Evolutionary conservation across 768 basidiomycete species (phyloP).

Genomic region (Mycena galericulata): DNA sequence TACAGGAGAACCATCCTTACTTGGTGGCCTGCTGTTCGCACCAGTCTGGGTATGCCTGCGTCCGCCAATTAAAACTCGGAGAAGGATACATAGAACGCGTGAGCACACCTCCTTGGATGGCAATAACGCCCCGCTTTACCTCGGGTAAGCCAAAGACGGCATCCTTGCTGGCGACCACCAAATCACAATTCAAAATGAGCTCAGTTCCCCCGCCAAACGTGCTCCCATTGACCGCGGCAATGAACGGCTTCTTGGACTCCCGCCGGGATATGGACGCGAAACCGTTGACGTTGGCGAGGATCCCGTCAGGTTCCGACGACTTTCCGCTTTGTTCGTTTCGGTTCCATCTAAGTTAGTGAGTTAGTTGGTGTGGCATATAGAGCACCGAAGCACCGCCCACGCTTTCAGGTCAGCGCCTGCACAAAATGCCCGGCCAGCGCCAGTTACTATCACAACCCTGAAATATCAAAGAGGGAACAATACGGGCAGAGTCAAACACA

Average conservation of each 20-base stretch:
- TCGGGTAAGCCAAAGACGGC: slow-evolving; percentile 83
- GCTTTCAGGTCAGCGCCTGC: slow-evolving; percentile 84
- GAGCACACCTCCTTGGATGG: slow-evolving; percentile 71
- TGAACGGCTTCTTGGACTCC: slow-evolving; percentile 75
- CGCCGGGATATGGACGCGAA: slow-evolving; percentile 83
- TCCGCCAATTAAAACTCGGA: slow-evolving; percentile 2
- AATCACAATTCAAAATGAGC: slow-evolving; percentile 80
- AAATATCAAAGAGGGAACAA: slow-evolving; percentile 15
- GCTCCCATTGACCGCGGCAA: slow-evolving; percentile 85
- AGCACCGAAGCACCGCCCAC: slow-evolving; percentile 53
- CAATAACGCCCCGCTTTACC: slow-evolving; percentile 82
- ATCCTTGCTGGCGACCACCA: slow-evolving; percentile 75
- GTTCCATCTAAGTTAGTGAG: slow-evolving; percentile 65
- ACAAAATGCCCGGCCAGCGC: slow-evolving; percentile 79
- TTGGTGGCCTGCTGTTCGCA: slow-evolving; percentile 79
- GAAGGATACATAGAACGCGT: neutral
- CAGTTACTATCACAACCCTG: slow-evolving; percentile 84
- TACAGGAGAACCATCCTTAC: slow-evolving; percentile 50
- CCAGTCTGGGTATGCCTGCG: slow-evolving; percentile 75
- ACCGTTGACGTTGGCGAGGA: slow-evolving; percentile 60
- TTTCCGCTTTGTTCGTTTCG: slow-evolving; percentile 58
- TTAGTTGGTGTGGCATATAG: slow-evolving; percentile 5
- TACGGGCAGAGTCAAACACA: slow-evolving; percentile 45
- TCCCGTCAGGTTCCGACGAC: slow-evolving; percentile 56
- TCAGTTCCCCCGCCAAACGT: slow-evolving; percentile 77